Evolutionary conservation across 2,329 filamentous ascomycete genomes (phyloP), one percentile per base, ranked within the genome.

Genomic region (Paecilomyces sp.): DNA sequence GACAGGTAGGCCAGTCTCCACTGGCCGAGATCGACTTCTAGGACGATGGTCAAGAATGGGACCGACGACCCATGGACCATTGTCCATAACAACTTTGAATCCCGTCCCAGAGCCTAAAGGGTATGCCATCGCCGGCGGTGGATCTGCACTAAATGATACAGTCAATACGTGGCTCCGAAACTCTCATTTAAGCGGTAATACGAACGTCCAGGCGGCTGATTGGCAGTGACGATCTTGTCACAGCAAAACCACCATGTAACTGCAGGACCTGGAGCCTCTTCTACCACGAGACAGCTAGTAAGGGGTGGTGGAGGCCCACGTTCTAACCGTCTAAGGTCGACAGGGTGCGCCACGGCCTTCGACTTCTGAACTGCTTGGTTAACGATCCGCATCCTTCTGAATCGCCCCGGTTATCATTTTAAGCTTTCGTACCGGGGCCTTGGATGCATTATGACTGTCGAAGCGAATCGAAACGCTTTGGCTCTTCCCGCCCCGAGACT

Each of bases 1-100:
- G 71, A 72, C 70, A 72, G 70, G 70, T 68, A 66, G 64, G 61
- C 30, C 54, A n/a, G 24, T 55, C 12, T 24, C 55, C 55, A 41
- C 34, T 25, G 22, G 55, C 33, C 34, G 30, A 41, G 55, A 41
- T 56, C 33, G 55, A 41, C 55, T 33, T 25, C 36, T 25, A 25
- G 22, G 41, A 47, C 41, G 41, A 47, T 15, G 33, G 22, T 24
- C 31, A 34, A 18, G 18, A 56, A 56, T 36, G 33, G 33, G 34
- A 11, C 54, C 30, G 30, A n/a, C 18, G n/a, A 25, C 34, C 54
- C 54, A 25, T 54, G 22, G 51, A 25, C 51, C 24, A 53, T 53
- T 22, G 22, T 22, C 22, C 22, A 22, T 22, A 22, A 22, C 22
- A 53, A 13, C 30, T 9, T n/a, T 34, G 30, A 41, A 34, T 34